Base-by-base conservation (phyloP, 495 filamentous ascomycete species). In the Penicillium verhagenii region DNA sequence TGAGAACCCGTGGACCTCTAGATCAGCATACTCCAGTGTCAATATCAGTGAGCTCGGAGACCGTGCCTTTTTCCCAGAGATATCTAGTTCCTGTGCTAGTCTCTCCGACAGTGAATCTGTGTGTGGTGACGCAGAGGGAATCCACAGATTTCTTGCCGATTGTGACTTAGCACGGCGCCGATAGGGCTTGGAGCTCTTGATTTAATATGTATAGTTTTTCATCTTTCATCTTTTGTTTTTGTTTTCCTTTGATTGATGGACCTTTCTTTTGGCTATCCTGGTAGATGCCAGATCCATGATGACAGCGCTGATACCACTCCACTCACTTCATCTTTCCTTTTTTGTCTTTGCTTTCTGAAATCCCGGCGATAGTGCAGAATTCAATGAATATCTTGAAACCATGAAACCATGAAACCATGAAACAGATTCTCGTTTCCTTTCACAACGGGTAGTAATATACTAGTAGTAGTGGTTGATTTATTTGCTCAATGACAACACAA, bases 131-230 rank as follows among this genome's bases (percentile, higher is more conserved):
- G 69, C 90, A 14, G 87, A 95, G 60, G 93, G 92, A 0, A 91
- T 97, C 18, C 90, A 92, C 68, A 81, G 81, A 37, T 97, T 96
- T 68, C 61, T 97, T 44, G 89, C 89, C 66, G 88, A 95, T 59
- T 94, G 92, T 65, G 90, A 96, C 67, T 74, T 76, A 16, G 81
- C 84, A 28, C 66, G 63, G 39, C 65, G 58, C 40, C 64, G 37
- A 59, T 48, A 2, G 38, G 19, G 11, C 20, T 11, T 13, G 28
- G 8, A 33, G 19, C 21, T 14, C 28, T 18, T 21, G 23, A 18
- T 14, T 16, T 28, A 16, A 9, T 5, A 11, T 43, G 11, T 42
- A 25, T 23, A 19, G 25, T 11, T 53, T 33, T 0, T 18, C 56
- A 1, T 5, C 50, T 60, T 54, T 25, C 48, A 47, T 44, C 56